These are phyloP conservation scores for Brasenia schreberi DNA, from an alignment of 164 flowering plant genomes.

Conservation along the genomic window DNA sequence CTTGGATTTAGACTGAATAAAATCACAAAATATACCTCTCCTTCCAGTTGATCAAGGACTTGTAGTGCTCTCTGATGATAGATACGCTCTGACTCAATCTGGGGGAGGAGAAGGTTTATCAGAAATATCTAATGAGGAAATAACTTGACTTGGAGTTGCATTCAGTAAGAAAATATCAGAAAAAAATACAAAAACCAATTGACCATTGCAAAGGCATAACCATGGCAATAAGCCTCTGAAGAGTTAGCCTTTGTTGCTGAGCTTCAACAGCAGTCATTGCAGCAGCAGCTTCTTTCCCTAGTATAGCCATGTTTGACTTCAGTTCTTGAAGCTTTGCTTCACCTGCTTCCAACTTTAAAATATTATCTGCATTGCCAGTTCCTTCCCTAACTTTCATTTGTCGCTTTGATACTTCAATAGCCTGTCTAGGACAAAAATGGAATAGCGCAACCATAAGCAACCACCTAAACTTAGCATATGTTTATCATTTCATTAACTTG, in stretches of 20 bases:
- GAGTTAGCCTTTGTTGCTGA: constrained; percentile 89
- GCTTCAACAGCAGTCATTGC: constrained; percentile 96
- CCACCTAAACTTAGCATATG: too few species aligned
- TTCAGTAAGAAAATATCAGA: background rate
- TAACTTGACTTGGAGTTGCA: background rate
- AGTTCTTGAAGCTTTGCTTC: constrained; percentile 77
- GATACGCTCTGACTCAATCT: constrained; percentile 85
- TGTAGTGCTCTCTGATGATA: constrained; percentile 72
- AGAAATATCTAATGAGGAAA: background rate
- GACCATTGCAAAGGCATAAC: constrained; percentile 20
- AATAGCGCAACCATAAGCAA: background rate
- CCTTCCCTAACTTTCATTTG: constrained; percentile 71
- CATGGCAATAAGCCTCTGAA: constrained; percentile 80
- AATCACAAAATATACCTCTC: constrained; percentile 34
- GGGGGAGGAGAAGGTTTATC: background rate
- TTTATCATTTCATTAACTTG: too few species aligned
- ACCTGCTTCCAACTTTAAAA: constrained; percentile 61
- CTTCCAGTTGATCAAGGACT: constrained; percentile 84
- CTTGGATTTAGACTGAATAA: background rate
- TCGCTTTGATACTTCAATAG: constrained; percentile 80
- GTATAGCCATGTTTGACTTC: constrained; percentile 54
- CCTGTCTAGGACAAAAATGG: constrained; percentile 30
- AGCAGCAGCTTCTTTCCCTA: constrained; percentile 91
- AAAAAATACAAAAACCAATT: background rate
- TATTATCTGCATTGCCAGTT: constrained; percentile 36